Percentiles rank a stretch among this genome's conserved stretches.
Conservation (phyloP, 2,329 filamentous ascomycete species). For the Clonostachys solani region DNA sequence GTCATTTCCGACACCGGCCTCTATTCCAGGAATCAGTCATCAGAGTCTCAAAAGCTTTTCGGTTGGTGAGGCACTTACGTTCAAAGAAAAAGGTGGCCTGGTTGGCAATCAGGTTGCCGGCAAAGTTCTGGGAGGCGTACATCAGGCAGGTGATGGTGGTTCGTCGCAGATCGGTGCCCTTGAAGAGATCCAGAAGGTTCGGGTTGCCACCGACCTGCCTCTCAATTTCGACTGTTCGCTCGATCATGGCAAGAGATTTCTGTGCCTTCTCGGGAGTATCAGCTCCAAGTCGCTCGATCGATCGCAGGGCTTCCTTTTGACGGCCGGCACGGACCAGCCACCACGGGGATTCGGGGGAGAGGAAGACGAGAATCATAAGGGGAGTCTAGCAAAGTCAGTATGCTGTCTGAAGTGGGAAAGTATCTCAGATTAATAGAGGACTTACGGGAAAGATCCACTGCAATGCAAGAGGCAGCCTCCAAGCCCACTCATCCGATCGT, state of each 20-base stretch:
- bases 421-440: constrained; percentile 21
- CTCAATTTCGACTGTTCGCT: constrained; percentile 45
- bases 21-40: too few relatives aligned
- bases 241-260: constrained; percentile 43
- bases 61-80: constrained; percentile 13
- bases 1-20: constrained; percentile 19
- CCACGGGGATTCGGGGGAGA: constrained; percentile 39
- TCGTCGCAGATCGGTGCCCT: constrained; percentile 36
- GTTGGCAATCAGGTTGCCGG: constrained; percentile 42
- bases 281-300: constrained; percentile 31
- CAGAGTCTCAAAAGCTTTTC: too few relatives aligned
- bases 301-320: constrained; percentile 25
- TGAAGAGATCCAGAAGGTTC: constrained; percentile 42
- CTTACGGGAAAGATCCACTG: constrained; percentile 38
- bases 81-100: constrained; percentile 52
- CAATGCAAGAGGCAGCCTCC: constrained; percentile 34
- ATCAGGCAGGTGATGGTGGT: constrained; percentile 40
- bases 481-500: constrained; percentile 29
- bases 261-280: constrained; percentile 27
- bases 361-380: constrained; percentile 24
- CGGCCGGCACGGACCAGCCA: constrained; percentile 32
- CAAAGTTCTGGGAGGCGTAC: constrained; percentile 34
- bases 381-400: too few relatives aligned
- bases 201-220: constrained; percentile 30
- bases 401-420: too few relatives aligned